Base-by-base conservation (phyloP, 176 grass and related monocot genomes). In the Echinochloa phyllopogon region DNA sequence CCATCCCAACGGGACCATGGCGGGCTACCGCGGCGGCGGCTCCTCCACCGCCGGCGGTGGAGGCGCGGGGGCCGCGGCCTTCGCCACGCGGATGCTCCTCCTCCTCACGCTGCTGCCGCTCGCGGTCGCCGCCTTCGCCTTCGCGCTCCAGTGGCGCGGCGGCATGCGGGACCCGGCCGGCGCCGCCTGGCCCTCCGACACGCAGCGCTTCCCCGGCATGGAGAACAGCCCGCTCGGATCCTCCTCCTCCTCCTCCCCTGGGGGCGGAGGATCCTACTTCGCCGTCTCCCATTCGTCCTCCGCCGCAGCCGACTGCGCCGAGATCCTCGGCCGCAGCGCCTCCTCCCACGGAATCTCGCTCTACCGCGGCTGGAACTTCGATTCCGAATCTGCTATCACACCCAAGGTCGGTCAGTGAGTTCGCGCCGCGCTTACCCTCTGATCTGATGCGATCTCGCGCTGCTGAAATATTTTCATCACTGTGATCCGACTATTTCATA, bases 61-160 rank as follows among this genome's bases (percentile, higher is more conserved):
- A 11, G 50, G 82, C 6, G 61, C 47, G 33, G 33, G 72, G 41
- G 62, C 87, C 44, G 63, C 89, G 36, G 84, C 89, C 75, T 95
- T 98, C 57, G 85, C 96, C 10, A 74, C 90, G 39, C 85, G 91
- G 24, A 40, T 98, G 73, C 92, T 98, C 2, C 87, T 98, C 0
- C 93, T 98, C 80, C 96, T 98, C 72, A 98, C 96, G 10, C 76
- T 92, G 48, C 89, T 98, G 15, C 96, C 96, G 18, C 89, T 98
- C 80, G 91, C 88, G 74, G 93, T 98, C 77, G 96, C 96, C 8
- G 88, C 89, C 11, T 95, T 98, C 83, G 96, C 96, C 49, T 98
- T 98, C 83, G 89, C 83, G 58, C 96, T 98, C 65, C 96, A 98
- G 82, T 98, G 96, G 96, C 93, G 96, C 87, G 96, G 96, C 20